These are phyloP conservation scores for Gonium pectorale DNA, from an alignment of 139 green algal species.

Conservation along the genomic window DNA sequence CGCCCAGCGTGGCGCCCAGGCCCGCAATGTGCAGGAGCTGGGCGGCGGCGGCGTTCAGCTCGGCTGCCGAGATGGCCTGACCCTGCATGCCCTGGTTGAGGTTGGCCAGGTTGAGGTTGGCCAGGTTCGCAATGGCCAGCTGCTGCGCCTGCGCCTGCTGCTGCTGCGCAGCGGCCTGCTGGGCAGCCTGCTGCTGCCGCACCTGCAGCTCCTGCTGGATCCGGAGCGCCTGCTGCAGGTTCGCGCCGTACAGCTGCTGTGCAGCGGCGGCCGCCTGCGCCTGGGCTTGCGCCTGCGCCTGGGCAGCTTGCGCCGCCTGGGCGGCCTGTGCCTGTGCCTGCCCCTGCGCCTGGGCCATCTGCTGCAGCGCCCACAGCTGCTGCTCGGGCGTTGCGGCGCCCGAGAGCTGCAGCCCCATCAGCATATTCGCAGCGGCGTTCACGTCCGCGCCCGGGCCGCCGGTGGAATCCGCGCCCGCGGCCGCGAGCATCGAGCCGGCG, in stretches of 20 bases:
- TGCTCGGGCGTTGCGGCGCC: neutral
- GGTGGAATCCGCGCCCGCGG: neutral
- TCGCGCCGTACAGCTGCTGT: neutral
- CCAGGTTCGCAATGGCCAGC: constrained; percentile 45
- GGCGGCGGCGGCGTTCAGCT: constrained; percentile 38
- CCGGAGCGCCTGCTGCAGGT: constrained; percentile 31
- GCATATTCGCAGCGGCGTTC: constrained; percentile 51
- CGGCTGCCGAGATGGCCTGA: constrained; percentile 17
- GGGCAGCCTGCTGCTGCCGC: constrained; percentile 57
- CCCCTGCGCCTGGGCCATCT: constrained; percentile 6
- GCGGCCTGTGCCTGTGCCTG: constrained; percentile 23
- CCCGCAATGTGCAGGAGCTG: constrained; percentile 60
- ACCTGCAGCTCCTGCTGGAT: constrained; percentile 55
- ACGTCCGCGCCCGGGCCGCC: constrained; percentile 46
- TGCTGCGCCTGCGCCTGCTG: constrained; percentile 62
- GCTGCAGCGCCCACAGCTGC: constrained; percentile 40
- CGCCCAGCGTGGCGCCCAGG: constrained; percentile 5
- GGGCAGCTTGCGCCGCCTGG: constrained; percentile 1
- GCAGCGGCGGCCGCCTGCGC: neutral
- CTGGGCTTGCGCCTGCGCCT: neutral
- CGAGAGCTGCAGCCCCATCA: constrained; percentile 45
- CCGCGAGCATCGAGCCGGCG: constrained; percentile 30
- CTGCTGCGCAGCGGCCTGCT: too few relatives aligned
- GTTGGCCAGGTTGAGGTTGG: constrained; percentile 10
- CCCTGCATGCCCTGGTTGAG: too few relatives aligned